A percentile compares a stretch with the other conserved stretches of the same genome.
Conservation (phyloP, 129 eudicot genomes). For the Tanacetum coccineum region DNA sequence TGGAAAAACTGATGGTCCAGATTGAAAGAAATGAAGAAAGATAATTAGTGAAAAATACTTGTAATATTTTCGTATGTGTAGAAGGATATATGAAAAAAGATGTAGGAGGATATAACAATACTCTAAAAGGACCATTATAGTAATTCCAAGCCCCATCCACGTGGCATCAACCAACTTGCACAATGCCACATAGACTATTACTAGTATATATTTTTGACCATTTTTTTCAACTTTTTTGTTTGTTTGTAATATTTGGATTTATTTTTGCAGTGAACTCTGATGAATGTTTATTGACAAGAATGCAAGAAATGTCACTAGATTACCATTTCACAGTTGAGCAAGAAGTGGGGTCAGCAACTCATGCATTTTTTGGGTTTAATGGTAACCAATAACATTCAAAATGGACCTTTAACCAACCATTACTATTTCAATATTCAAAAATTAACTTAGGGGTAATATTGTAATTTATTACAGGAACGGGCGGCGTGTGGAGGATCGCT, state of each 20-base stretch:
- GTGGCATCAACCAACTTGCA: no score
- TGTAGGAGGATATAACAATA: no score
- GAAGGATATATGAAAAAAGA: no score
- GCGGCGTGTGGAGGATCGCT: conserved; percentile 89
- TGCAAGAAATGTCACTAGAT: conserved; percentile 97
- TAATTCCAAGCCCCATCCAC: no score
- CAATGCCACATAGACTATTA: no score
- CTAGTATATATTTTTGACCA: no score
- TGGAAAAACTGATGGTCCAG: no score
- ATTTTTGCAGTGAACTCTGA: conserved; percentile 65
- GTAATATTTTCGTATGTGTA: no score
- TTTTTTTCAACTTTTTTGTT: not conserved
- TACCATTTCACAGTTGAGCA: conserved; percentile 95
- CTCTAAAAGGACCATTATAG: no score
- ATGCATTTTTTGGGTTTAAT: conserved; percentile 95
- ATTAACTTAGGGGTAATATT: conserved; percentile 20
- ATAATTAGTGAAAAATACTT: no score
- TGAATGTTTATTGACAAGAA: conserved; percentile 92
- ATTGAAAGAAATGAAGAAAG: no score
- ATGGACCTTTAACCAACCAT: not conserved
- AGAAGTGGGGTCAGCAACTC: conserved; percentile 98
- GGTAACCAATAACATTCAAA: conserved; percentile 36
- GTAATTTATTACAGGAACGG: conserved; percentile 59
- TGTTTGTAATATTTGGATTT: not conserved
- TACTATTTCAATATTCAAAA: not conserved